Evolutionary conservation across 2,329 filamentous ascomycete species (phyloP), one percentile per base, ranked within the genome.

Genomic region (Penicillium psychrosexuale): DNA sequence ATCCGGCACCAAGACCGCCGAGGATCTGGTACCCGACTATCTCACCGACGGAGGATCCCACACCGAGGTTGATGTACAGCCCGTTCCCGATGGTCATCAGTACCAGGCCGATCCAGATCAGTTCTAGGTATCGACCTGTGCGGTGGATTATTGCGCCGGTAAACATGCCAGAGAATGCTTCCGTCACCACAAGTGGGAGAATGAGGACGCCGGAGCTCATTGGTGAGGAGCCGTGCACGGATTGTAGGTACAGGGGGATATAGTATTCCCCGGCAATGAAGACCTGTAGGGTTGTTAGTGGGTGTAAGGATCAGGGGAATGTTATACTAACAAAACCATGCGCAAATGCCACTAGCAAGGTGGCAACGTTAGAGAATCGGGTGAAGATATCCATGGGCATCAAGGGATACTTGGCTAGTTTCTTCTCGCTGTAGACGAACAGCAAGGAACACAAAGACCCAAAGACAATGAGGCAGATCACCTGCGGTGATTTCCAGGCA

Each of bases 161-260:
- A 0, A 74, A 37, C 3, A 82, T 74, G 33, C 75, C 79, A 1
- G 73, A 68, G 8, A 76, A 56, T 1, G 80, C 77, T 53, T 78
- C 76, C 9, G 68, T 66, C 1, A 78, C 59, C 22, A 82, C 83
- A 38, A 86, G 81, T 0, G 88, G 86, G 0, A 90, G 75, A 2
- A 88, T 77, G 12, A 87, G 79, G 0, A 68, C 61, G 63, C 79
- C 80, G 0, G 84, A 88, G n/a, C 77, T 75, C 33, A 88, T 73
- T 0, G 86, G 84, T 0, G 79, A 79, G 1, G 82, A 83, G 47
- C 80, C 79, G 2, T 86, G 79, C 0, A 86, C 87, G 3, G 84
- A 81, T 67, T 92, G 89, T 51, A 90, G 86, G 71, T 87, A 91
- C 0, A 91, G 77, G 0, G 89, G 89, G 27, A 91, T 76, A 64